phyloP scores from a whole-genome alignment of 177 flowering plant genomes.

The Telopea speciosissima region DNA sequence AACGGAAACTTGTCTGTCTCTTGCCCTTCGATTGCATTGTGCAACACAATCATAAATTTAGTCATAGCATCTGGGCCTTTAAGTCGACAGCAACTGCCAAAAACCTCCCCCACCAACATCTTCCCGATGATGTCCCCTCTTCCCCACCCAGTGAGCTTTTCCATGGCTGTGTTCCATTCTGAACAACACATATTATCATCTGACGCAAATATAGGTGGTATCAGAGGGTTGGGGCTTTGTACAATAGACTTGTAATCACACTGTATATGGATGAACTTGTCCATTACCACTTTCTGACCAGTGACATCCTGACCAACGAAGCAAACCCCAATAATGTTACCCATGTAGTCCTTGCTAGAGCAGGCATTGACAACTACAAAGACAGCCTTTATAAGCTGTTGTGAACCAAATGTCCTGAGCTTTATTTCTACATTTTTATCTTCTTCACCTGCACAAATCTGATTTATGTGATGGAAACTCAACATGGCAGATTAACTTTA shows the following conservation, averaged over 20 bases:
- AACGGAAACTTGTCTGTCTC: constrained; percentile 31
- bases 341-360: constrained; percentile 27
- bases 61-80: constrained; percentile 32
- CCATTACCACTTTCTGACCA: constrained; percentile 33
- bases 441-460: constrained; percentile 31
- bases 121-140: constrained; percentile 25
- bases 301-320: constrained; percentile 38
- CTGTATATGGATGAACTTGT: constrained; percentile 32
- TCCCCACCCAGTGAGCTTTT: constrained; percentile 32
- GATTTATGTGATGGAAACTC: constrained; percentile 6
- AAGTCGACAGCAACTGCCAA: constrained; percentile 31
- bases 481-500: constrained; percentile 5
- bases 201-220: constrained; percentile 36
- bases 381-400: constrained; percentile 17
- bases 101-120: constrained; percentile 32
- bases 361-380: constrained; percentile 34
- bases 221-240: constrained; percentile 29
- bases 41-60: constrained; percentile 29
- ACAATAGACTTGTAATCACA: constrained; percentile 34
- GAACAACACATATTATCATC: constrained; percentile 33
- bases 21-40: constrained; percentile 28
- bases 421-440: constrained; percentile 38
- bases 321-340: constrained; percentile 30
- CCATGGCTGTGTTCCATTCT: constrained; percentile 38
- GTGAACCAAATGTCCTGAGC: constrained; percentile 27